phyloP scores from a whole-genome alignment of 108 stramenopile species.

The Schizochytrium sp. region DNA sequence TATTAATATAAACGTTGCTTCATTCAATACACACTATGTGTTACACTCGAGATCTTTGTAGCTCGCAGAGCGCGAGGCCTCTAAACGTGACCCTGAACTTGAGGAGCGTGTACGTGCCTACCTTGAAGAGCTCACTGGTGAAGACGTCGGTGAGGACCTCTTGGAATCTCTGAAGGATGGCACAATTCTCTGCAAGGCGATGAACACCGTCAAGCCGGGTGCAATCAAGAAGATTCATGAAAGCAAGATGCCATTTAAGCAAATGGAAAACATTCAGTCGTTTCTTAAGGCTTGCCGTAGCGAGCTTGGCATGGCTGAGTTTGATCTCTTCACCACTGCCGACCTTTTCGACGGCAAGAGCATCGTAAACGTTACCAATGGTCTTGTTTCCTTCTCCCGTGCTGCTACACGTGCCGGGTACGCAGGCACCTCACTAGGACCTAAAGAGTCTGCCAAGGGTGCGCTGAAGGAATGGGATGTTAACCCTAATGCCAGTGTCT shows the following conservation, averaged over 20 bases:
- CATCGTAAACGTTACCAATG: constrained; percentile 55
- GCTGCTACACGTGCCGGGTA: constrained; percentile 16
- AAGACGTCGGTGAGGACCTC: constrained; percentile 12
- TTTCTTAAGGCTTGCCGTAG: constrained; percentile 71
- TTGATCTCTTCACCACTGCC: constrained; percentile 72
- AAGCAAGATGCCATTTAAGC: constrained; percentile 69
- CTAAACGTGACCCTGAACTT: constrained; percentile 46
- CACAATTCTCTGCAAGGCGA: constrained; percentile 62
- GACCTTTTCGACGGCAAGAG: constrained; percentile 68
- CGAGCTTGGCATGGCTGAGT: constrained; percentile 71
- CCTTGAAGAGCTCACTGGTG: constrained; percentile 54
- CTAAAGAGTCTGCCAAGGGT: background rate
- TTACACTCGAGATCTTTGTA: background rate
- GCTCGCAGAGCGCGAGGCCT: constrained; percentile 56
- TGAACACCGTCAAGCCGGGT: constrained; percentile 69
- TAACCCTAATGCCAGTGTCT: constrained; percentile 39
- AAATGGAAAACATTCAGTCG: constrained; percentile 74
- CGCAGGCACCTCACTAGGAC: background rate
- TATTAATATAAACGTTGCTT: too few relatives aligned
- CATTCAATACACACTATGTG: too few relatives aligned
- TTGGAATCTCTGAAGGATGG: constrained; percentile 62
- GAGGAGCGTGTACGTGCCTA: constrained; percentile 44
- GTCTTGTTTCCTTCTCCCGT: constrained; percentile 43
- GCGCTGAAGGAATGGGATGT: background rate
- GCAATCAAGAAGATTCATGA: constrained; percentile 68